Conservation (phyloP, 305 asterid species). For the Fraxinus dipetala region DNA sequence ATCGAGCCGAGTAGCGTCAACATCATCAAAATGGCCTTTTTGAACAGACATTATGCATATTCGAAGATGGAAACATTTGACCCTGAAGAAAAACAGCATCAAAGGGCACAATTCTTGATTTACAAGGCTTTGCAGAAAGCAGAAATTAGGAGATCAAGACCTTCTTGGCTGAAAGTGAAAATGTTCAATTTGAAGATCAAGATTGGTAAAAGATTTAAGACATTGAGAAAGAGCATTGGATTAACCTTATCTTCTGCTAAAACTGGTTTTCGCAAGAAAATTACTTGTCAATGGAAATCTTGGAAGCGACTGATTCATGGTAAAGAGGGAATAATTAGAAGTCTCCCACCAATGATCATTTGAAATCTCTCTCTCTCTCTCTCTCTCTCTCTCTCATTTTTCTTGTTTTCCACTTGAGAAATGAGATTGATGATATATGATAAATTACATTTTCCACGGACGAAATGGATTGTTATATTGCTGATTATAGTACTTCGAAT, state of each 20-base stretch:
- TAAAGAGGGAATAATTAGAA: conserved; percentile 12
- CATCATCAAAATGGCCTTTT: conserved; percentile 17
- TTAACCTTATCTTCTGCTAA: conserved; percentile 22
- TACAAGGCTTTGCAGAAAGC: conserved; percentile 47
- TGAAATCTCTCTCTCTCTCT: not conserved
- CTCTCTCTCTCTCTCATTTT: not conserved
- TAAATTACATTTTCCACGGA: not conserved
- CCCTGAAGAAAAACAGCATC: conserved; percentile 44
- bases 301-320: conserved; percentile 30
- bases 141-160: conserved; percentile 32
- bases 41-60: conserved; percentile 34
- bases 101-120: conserved; percentile 59
- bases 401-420: not conserved
- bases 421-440: not conserved
- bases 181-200: conserved; percentile 42
- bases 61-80: conserved; percentile 46
- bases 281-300: conserved; percentile 33
- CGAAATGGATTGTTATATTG: not conserved
- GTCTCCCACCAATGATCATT: conserved; percentile 21
- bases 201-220: conserved; percentile 49
- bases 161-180: conserved; percentile 45
- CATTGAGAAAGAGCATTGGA: conserved; percentile 29
- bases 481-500: not conserved
- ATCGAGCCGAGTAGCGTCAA: not conserved
- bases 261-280: conserved; percentile 27